Base-by-base conservation (phyloP, 1,284 basidiomycete genomes). In the Ustilago cynodontis region DNA sequence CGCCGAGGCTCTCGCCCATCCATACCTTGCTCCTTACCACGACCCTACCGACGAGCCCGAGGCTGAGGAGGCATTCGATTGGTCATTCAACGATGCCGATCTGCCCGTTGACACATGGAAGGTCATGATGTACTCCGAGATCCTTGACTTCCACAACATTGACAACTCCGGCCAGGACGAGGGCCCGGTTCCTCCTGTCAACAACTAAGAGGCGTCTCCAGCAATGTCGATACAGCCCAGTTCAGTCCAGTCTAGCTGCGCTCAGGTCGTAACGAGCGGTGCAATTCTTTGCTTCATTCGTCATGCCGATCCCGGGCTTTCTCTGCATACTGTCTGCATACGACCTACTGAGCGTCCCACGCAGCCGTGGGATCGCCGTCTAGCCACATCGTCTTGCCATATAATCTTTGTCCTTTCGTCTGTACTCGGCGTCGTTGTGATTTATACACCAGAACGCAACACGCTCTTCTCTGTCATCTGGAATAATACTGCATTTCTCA, bases 21-120 rank as follows among this genome's bases (percentile, higher is more conserved):
- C 94, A 82, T 99, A 99, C 87, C 93, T 99, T 22, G 91, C 94
- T 7, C 96, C 96, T 10, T 99, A 99, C 86, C 97, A 99, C 86
- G 97, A 99, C 88, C 95, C 96, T 9, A 95, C 94, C 9, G 96
- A 99, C 86, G 97, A 99, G 87, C 96, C 97, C 6, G 92, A 93
- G 49, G 94, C 96, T 9, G 91, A 90, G 37, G 95, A 98, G 86
- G 92, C 94, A 83, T 99, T 99, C 83, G 96, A 99, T 87, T 99
- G 96, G 96, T 93, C 92, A 83, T 99, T 99, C 91, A 99, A 99
- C 87, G 96, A 99, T 81, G 97, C 97, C n/a, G 96, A 99, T 86
- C 89, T 99, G 51, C 97, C 97, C 0, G 94, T 99, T 28, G 96
- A 99, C 86, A 98, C 94, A 3, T 99, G 96, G 96, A 98, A 98